Evolutionary conservation across 441 rosid genomes (phyloP).

Genomic region (Brassica balearica): DNA sequence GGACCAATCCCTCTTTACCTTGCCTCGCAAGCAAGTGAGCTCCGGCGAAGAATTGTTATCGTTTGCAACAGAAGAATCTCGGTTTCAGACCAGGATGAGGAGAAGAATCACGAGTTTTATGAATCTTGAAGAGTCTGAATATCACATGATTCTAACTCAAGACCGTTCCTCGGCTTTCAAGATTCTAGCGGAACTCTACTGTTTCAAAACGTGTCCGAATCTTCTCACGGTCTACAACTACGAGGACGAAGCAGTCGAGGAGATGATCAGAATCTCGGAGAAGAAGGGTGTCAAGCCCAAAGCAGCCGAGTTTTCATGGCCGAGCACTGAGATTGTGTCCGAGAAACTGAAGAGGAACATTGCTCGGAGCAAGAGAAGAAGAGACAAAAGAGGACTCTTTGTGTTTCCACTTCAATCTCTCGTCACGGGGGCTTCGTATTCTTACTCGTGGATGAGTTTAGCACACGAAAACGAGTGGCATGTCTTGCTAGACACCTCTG

Average conservation of each 20-base stretch:
- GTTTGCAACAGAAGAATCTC: conserved; percentile 57
- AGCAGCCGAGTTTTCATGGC: conserved; percentile 85
- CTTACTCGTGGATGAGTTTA: conserved; percentile 82
- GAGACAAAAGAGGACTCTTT: conserved; percentile 67
- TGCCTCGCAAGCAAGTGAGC: conserved; percentile 60
- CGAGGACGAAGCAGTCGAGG: conserved; percentile 72
- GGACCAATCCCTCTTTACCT: conserved; percentile 51
- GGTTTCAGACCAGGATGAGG: conserved; percentile 53
- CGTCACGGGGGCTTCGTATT: conserved; percentile 72
- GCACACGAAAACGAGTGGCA: conserved; percentile 92
- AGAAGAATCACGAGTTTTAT: conserved; percentile 71
- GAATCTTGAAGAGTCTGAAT: conserved; percentile 78
- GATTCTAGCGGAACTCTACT: conserved; percentile 82
- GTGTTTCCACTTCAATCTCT: conserved; percentile 90
- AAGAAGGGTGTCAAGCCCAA: conserved; percentile 59
- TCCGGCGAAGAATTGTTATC: conserved; percentile 55
- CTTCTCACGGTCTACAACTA: conserved; percentile 84
- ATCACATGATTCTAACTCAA: conserved; percentile 73
- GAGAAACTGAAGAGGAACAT: conserved; percentile 66
- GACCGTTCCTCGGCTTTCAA: conserved; percentile 84
- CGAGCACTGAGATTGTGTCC: conserved; percentile 57
- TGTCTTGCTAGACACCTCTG: conserved; percentile 81
- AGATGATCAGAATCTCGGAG: conserved; percentile 63
- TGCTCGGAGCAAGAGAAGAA: conserved; percentile 40
- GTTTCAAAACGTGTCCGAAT: conserved; percentile 60